Evolutionary conservation across 495 filamentous ascomycete genomes (phyloP).

Genomic region (Aspergillus nanangensis): DNA sequence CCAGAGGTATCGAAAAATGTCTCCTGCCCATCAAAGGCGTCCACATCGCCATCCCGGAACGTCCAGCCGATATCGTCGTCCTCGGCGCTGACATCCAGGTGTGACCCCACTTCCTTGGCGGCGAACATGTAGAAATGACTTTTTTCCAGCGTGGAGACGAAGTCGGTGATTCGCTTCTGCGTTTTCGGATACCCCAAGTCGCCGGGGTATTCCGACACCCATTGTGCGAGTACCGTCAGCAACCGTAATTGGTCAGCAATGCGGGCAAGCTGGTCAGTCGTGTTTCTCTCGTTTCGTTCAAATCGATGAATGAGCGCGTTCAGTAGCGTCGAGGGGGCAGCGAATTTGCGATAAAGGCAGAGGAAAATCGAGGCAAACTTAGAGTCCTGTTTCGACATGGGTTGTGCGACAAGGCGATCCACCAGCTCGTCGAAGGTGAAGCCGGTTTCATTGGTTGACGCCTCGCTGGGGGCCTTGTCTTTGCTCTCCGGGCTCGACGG

Average conservation of each 20-base stretch:
- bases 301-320: slow-evolving; percentile 70
- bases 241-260: slow-evolving; percentile 78
- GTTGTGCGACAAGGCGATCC: slow-evolving; percentile 73
- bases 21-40: slow-evolving; percentile 31
- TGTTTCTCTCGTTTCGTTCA: slow-evolving; percentile 59
- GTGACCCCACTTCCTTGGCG: slow-evolving; percentile 71
- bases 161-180: slow-evolving; percentile 61
- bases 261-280: slow-evolving; percentile 58
- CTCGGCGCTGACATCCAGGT: slow-evolving; percentile 59
- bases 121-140: slow-evolving; percentile 76
- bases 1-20: slow-evolving; percentile 36
- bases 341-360: slow-evolving; percentile 93
- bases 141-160: slow-evolving; percentile 62
- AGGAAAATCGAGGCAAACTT: slow-evolving; percentile 86
- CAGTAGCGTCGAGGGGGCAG: slow-evolving; percentile 71
- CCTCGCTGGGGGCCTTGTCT: slow-evolving; percentile 30
- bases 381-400: slow-evolving; percentile 77
- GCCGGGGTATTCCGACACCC: slow-evolving; percentile 85
- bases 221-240: slow-evolving; percentile 78
- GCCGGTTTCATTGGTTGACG: slow-evolving; percentile 46
- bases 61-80: slow-evolving; percentile 83
- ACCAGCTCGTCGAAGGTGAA: slow-evolving; percentile 84
- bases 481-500: slow-evolving; percentile 31
- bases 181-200: slow-evolving; percentile 86
- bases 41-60: slow-evolving; percentile 56